Conservation (phyloP, 2,329 filamentous ascomycete genomes). For the Chlorencoelia australis region DNA sequence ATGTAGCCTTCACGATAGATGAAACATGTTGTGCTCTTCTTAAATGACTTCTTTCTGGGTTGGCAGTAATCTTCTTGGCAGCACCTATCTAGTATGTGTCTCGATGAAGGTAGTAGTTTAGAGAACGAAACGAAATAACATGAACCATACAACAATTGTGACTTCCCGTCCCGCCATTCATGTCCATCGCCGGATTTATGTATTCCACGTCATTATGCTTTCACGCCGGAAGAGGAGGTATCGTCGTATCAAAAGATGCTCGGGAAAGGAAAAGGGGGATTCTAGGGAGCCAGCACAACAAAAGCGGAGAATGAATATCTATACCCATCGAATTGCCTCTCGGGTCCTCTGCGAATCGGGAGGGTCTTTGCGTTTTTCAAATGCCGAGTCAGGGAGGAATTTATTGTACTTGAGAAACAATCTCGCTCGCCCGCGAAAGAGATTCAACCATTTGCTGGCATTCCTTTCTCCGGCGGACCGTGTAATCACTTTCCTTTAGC, state of each 20-base stretch:
- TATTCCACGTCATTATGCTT: conserved; percentile 19
- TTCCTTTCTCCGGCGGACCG: conserved; percentile 86
- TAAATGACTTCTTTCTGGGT: conserved; percentile 28
- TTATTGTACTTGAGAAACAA: conserved; percentile 65
- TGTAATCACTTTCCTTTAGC: conserved; percentile 97
- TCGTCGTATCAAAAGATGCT: conserved; percentile 21
- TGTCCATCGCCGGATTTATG: conserved; percentile 10
- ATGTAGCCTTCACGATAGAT: neutral
- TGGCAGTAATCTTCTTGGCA: conserved; percentile 5
- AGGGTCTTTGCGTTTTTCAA: conserved; percentile 11
- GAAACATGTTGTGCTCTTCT: conserved; percentile 2
- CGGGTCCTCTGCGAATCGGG: conserved; percentile 6
- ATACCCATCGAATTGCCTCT: conserved; percentile 9
- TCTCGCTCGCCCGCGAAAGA: conserved; percentile 80
- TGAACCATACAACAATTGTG: conserved; percentile 7
- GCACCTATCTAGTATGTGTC: conserved; percentile 1
- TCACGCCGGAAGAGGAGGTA: conserved; percentile 16
- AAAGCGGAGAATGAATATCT: conserved; percentile 13
- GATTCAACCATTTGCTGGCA: conserved; percentile 99
- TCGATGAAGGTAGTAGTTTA: conserved; percentile 2
- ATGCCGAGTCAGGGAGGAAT: conserved; percentile 6
- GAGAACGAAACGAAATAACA: conserved; percentile 7
- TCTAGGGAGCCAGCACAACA: conserved; percentile 15
- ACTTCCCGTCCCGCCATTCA: conserved; percentile 6
- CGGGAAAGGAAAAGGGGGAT: conserved; percentile 10